Evolutionary conservation across 2,329 filamentous ascomycete genomes (phyloP), one percentile per base, ranked within the genome.

Genomic region (Decorospora gaudefroyi): DNA sequence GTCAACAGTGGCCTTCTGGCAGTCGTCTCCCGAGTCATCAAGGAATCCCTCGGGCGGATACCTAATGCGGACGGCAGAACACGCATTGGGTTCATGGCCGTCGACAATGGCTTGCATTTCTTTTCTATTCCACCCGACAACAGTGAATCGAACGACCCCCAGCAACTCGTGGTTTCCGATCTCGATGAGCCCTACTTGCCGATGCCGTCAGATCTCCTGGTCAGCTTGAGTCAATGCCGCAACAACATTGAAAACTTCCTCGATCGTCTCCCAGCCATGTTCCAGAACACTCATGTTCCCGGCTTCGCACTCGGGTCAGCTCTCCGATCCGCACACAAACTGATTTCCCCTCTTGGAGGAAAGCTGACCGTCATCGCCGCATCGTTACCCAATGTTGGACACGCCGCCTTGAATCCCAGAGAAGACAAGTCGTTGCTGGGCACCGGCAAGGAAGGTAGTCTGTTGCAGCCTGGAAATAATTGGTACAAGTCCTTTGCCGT

Each of bases 401-500:
- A 87, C 53, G 93, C 92, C 91, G 74, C 82, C 95, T 42, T 90
- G 95, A 25, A 88, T 36, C 51, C 95, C 83, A 82, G 93, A 62
- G 92, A 97, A 72, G 91, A 99, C 72, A 96, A 96, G 78, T 96
- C 96, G 74, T 74, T 95, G 11, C 78, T 99, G 16, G 93, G 93
- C 23, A 99, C 93, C 1, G 90, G 86, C 56, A 96, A 96, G 72
- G 93, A 99, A 70, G 90, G 83, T 55, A 78, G 81, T 50, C 79
- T 99, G 21, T 76, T 99, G 38, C 92, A 97, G 70, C 96, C 93
- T 0, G 88, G 84, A 27, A 96, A 90, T 75, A 90, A 88, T 65
- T 99, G 97, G 73, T 99, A 97, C 80, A 99, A 99, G 79, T 95
- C 89, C 63, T 99, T 99, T 64, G 93, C 93, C 0, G 93, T 99